A percentile compares a stretch with the other conserved stretches of the same genome.
Conservation (phyloP, 2,329 filamentous ascomycete genomes). For the Ciborinia camelliae region DNA sequence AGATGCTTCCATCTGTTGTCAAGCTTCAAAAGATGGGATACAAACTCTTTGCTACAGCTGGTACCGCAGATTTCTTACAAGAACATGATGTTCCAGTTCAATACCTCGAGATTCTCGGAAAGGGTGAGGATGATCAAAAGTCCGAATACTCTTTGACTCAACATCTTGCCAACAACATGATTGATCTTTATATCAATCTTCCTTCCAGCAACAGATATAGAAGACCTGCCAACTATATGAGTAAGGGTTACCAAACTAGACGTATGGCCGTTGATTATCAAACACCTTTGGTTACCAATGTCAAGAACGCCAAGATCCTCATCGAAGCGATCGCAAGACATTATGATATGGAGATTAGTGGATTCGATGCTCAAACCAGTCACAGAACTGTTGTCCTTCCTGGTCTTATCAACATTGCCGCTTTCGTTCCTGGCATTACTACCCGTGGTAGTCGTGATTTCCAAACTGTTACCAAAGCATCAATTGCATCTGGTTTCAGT, state of each 20-base stretch:
- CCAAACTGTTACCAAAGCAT: slow-evolving; percentile 67
- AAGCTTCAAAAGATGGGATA: slow-evolving; percentile 89
- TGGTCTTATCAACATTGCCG: slow-evolving; percentile 74
- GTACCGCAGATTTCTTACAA: slow-evolving; percentile 93
- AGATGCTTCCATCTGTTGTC: slow-evolving; percentile 89
- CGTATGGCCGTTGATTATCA: slow-evolving; percentile 96
- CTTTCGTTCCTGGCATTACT: slow-evolving; percentile 72
- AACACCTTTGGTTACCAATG: slow-evolving; percentile 94
- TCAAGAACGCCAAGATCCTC: slow-evolving; percentile 98
- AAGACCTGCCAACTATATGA: slow-evolving; percentile 96
- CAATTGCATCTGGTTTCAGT: slow-evolving; percentile 70
- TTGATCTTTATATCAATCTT: slow-evolving; percentile 95
- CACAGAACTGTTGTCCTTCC: slow-evolving; percentile 71
- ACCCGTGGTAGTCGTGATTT: slow-evolving; percentile 64
- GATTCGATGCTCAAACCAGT: slow-evolving; percentile 89
- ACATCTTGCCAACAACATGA: slow-evolving; percentile 95
- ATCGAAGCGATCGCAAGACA: slow-evolving; percentile 91
- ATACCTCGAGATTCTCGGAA: slow-evolving; percentile 82
- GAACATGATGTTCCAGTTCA: slow-evolving; percentile 90
- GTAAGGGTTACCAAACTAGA: slow-evolving; percentile 92
- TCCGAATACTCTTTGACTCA: slow-evolving; percentile 96
- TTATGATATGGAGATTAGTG: slow-evolving; percentile 78
- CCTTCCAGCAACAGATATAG: slow-evolving; percentile 98
- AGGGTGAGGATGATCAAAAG: slow-evolving; percentile 78
- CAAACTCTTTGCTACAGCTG: slow-evolving; percentile 93